These are phyloP conservation scores for Hemerocallis citrina DNA, from an alignment of 106 monocot genomes.

Conservation along the genomic window DNA sequence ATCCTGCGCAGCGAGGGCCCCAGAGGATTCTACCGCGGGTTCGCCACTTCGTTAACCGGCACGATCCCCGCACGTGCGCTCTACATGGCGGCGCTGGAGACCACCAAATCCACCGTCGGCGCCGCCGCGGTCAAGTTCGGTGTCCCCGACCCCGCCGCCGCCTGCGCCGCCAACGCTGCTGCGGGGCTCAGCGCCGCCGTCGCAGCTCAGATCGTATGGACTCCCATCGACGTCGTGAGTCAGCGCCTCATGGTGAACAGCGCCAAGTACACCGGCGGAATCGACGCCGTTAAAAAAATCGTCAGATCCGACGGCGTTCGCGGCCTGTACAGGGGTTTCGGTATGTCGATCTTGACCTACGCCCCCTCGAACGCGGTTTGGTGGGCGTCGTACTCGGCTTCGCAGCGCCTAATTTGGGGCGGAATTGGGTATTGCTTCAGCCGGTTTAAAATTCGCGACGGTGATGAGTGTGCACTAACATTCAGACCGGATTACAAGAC, in stretches of 20 bases:
- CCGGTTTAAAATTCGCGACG: not conserved
- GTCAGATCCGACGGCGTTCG: slow-evolving; percentile 49
- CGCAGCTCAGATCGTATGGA: slow-evolving; percentile 90
- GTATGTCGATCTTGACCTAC: slow-evolving; percentile 80
- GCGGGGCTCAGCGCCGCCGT: slow-evolving; percentile 75
- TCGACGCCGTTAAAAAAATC: slow-evolving; percentile 72
- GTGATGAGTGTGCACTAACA: not conserved
- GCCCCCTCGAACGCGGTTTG: slow-evolving; percentile 87
- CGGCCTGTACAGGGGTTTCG: slow-evolving; percentile 91
- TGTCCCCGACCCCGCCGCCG: slow-evolving; percentile 61
- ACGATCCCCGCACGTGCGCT: slow-evolving; percentile 87
- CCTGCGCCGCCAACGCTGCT: slow-evolving; percentile 62
- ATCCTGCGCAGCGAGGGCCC: slow-evolving; percentile 69
- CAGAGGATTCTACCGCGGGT: slow-evolving; percentile 77
- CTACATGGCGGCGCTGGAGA: slow-evolving; percentile 85
- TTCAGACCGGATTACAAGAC: slow-evolving; percentile 13
- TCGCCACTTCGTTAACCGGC: slow-evolving; percentile 83
- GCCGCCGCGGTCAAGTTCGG: slow-evolving; percentile 50
- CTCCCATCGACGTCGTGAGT: slow-evolving; percentile 79
- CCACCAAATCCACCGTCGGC: slow-evolving; percentile 60
- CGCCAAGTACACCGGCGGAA: slow-evolving; percentile 40
- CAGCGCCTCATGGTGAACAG: slow-evolving; percentile 73
- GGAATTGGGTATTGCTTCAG: slow-evolving; percentile 21
- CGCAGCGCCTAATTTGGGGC: slow-evolving; percentile 59
- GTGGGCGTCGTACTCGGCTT: slow-evolving; percentile 78